phyloP scores from a whole-genome alignment of 176 grass and related monocot genomes.

The Musa troglodytarum region DNA sequence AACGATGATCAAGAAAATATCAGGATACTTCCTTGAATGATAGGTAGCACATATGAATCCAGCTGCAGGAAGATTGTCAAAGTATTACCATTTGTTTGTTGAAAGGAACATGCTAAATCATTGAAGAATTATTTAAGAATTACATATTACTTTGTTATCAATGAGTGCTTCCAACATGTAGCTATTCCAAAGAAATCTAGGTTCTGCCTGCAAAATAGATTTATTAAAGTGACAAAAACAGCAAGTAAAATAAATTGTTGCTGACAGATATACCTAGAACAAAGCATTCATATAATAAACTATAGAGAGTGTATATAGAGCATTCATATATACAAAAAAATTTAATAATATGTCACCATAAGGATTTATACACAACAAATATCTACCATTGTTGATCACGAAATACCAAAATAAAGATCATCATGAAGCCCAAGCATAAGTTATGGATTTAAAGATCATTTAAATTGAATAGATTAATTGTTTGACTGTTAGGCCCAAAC shows the following conservation, averaged over 20 bases:
- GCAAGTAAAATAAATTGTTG: neutral
- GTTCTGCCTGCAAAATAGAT: conserved; percentile 68
- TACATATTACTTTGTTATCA: conserved; percentile 58
- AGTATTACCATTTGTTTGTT: neutral
- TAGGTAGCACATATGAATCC: conserved; percentile 78
- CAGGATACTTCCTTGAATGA: conserved; percentile 99
- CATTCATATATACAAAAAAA: too few relatives aligned
- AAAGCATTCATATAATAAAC: too few relatives aligned
- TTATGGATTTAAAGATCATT: neutral
- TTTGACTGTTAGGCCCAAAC: neutral
- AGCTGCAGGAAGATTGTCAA: conserved; percentile 48
- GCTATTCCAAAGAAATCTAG: conserved; percentile 93
- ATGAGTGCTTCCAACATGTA: conserved; percentile 95
- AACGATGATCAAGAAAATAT: conserved; percentile 5
- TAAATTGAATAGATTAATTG: neutral
- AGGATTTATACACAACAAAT: too few relatives aligned
- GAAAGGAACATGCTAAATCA: conserved; percentile 8
- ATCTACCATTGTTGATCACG: too few relatives aligned
- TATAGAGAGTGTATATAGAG: too few relatives aligned
- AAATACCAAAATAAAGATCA: neutral
- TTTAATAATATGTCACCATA: too few relatives aligned
- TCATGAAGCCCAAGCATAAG: neutral
- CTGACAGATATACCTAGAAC: neutral
- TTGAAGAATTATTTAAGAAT: conserved; percentile 10
- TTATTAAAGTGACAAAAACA: neutral